Conservation (phyloP, 2,329 filamentous ascomycete genomes). For the Lizonia empirigonia region DNA sequence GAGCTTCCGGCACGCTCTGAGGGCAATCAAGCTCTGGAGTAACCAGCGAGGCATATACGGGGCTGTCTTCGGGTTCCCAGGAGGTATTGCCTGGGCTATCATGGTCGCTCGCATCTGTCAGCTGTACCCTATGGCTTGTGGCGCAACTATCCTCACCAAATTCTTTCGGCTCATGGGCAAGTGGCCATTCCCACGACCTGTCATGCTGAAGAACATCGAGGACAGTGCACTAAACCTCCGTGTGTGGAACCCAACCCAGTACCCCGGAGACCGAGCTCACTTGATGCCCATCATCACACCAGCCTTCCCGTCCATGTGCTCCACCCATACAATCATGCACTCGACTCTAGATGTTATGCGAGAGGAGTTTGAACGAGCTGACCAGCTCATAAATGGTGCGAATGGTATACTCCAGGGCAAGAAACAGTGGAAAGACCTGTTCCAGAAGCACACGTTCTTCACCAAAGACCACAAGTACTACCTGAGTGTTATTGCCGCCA, state of each 20-base stretch:
- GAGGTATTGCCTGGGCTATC: constrained; percentile 98
- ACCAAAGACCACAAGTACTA: constrained; percentile 95
- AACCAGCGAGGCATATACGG: constrained; percentile 91
- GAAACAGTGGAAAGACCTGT: constrained; percentile 83
- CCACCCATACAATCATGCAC: constrained; percentile 88
- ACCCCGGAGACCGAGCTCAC: constrained; percentile 80
- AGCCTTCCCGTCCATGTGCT: constrained; percentile 96
- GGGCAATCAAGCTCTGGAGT: constrained; percentile 96
- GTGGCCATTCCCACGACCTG: constrained; percentile 95
- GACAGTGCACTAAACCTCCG: constrained; percentile 79
- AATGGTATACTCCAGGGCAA: constrained; percentile 79
- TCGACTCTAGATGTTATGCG: constrained; percentile 87
- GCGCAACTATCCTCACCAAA: constrained; percentile 85
- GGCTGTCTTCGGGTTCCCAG: constrained; percentile 95
- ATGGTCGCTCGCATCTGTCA: constrained; percentile 95
- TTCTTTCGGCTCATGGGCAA: constrained; percentile 91
- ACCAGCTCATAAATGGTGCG: constrained; percentile 75
- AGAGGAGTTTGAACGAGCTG: constrained; percentile 78
- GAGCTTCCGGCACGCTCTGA: constrained; percentile 85
- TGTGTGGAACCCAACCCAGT: constrained; percentile 93
- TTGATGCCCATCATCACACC: constrained; percentile 99
- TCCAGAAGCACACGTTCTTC: constrained; percentile 91
- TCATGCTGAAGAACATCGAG: constrained; percentile 86
- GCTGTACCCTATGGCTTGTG: constrained; percentile 89
- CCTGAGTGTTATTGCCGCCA: constrained; percentile 82